phyloP scores from a whole-genome alignment of 108 stramenopile species.

The Ochromonas danica region DNA sequence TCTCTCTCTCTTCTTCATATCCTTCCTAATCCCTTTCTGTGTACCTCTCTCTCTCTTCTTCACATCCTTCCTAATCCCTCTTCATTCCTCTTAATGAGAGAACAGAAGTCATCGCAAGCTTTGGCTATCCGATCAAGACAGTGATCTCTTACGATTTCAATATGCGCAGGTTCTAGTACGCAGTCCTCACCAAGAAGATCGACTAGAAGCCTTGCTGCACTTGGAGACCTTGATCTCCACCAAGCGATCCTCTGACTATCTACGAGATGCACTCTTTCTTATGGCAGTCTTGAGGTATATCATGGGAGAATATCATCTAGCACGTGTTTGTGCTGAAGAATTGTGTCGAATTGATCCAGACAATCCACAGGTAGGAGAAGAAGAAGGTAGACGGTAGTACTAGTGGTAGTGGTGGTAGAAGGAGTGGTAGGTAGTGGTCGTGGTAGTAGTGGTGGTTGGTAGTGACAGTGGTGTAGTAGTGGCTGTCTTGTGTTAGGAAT shows the following conservation, averaged over 20 bases:
- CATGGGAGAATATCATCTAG: neutral
- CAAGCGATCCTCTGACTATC: neutral
- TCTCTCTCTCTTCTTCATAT: too few species aligned
- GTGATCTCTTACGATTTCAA: neutral
- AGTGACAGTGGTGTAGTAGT: too few species aligned
- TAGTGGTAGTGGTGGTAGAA: too few species aligned
- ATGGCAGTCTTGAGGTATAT: neutral
- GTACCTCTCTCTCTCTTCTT: too few species aligned
- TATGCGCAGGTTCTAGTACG: neutral
- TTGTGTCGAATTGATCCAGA: neutral
- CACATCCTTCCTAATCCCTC: too few species aligned
- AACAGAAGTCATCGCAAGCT: neutral
- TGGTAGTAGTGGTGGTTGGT: too few species aligned
- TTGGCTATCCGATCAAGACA: neutral
- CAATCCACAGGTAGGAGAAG: neutral
- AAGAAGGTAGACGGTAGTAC: neutral
- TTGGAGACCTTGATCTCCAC: neutral
- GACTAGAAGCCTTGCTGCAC: neutral
- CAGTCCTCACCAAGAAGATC: neutral
- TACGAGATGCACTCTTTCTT: neutral
- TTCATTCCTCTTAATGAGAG: neutral
- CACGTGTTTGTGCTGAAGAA: neutral
- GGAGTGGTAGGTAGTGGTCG: too few species aligned
- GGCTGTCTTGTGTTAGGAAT: too few species aligned
- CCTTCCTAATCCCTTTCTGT: too few species aligned